Evolutionary conservation across 768 basidiomycete genomes (phyloP).

Genomic region (Suillus luteus): DNA sequence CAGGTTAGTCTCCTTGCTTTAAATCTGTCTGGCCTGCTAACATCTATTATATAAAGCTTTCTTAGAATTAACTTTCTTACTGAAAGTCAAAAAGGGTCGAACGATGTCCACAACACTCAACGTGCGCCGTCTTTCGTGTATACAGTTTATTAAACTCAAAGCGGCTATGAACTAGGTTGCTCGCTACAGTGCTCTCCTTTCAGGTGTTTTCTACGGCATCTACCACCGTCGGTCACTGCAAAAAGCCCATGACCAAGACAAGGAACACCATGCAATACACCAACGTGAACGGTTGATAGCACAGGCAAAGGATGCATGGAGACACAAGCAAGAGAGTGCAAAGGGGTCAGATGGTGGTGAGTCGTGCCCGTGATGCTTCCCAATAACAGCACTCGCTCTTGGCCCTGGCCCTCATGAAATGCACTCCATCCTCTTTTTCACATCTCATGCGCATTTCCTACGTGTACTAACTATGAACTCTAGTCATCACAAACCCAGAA

Average conservation of each 20-base stretch:
- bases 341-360: slow-evolving; percentile 55
- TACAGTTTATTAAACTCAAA: slow-evolving; percentile 8
- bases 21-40: not conserved
- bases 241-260: slow-evolving; percentile 73
- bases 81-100: slow-evolving; percentile 17
- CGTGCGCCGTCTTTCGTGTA: slow-evolving; percentile 45
- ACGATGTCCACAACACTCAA: slow-evolving; percentile 78
- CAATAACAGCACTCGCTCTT: not conserved
- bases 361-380: slow-evolving; percentile 28
- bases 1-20: slow-evolving; percentile 10
- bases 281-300: slow-evolving; percentile 75
- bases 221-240: slow-evolving; percentile 91
- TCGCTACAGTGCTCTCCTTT: slow-evolving; percentile 87
- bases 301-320: slow-evolving; percentile 90
- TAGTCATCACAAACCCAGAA: slow-evolving; percentile 93
- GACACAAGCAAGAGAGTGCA: slow-evolving; percentile 64
- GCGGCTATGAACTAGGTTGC: slow-evolving; percentile 62
- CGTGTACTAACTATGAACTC: slow-evolving; percentile 14
- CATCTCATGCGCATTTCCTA: slow-evolving; percentile 1
- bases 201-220: slow-evolving; percentile 90
- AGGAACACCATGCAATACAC: slow-evolving; percentile 71
- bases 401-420: not conserved
- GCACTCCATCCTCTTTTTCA: not conserved
- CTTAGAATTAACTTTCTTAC: not conserved
- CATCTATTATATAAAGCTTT: slow-evolving; percentile 12